phyloP scores from a whole-genome alignment of 2,329 filamentous ascomycete genomes.

The Diaporthe citriasiana region DNA sequence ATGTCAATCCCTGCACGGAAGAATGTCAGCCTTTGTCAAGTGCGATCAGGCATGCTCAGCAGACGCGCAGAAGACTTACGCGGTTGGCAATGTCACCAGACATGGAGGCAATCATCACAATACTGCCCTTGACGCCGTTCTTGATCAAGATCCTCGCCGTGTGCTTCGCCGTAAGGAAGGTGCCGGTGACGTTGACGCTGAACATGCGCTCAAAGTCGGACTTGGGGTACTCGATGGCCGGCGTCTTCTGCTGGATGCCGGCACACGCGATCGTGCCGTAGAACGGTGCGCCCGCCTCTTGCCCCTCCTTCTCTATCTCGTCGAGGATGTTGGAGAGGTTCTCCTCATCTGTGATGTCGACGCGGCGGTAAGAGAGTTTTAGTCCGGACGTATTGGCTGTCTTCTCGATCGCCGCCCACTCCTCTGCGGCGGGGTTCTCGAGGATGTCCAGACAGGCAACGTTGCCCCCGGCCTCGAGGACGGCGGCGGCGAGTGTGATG shows the following conservation, averaged over 20 bases:
- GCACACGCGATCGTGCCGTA: slow-evolving; percentile 59
- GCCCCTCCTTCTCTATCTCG: slow-evolving; percentile 53
- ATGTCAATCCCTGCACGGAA: slow-evolving; percentile 68
- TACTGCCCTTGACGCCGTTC: slow-evolving; percentile 58
- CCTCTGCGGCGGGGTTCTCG: slow-evolving; percentile 53
- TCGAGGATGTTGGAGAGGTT: slow-evolving; percentile 54
- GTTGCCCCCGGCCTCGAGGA: slow-evolving; percentile 64
- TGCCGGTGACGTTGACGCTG: slow-evolving; percentile 78
- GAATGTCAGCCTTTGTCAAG: not conserved
- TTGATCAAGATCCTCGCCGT: slow-evolving; percentile 71
- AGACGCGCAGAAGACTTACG: slow-evolving; percentile 53
- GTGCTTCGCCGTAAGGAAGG: slow-evolving; percentile 78
- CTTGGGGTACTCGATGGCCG: slow-evolving; percentile 61
- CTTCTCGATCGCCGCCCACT: slow-evolving; percentile 60
- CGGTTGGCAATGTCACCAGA: slow-evolving; percentile 64
- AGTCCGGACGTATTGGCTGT: slow-evolving; percentile 53
- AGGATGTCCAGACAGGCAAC: slow-evolving; percentile 61
- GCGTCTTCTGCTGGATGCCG: slow-evolving; percentile 62
- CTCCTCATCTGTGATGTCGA: slow-evolving; percentile 63
- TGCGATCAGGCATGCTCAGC: not conserved
- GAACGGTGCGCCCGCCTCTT: slow-evolving; percentile 51
- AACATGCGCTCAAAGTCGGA: slow-evolving; percentile 78
- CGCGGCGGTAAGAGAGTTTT: slow-evolving; percentile 57
- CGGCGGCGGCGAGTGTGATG: slow-evolving; percentile 62
- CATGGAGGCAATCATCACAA: slow-evolving; percentile 66